Evolutionary conservation across 75 land plant genomes (phyloP).

Genomic region (Larix kaempferi): DNA sequence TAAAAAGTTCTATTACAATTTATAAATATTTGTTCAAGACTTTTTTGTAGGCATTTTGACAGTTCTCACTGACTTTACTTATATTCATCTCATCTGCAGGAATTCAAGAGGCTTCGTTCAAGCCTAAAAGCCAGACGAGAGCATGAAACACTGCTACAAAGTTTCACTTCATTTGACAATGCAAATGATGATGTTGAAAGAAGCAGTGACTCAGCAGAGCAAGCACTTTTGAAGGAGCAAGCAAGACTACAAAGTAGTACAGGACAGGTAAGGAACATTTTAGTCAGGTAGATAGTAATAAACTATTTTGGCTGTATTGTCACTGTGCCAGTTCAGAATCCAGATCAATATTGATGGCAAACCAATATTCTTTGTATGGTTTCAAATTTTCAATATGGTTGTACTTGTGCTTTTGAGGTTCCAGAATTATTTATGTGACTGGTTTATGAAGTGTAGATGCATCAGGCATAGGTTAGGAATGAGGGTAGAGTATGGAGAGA

Average conservation of each 20-base stretch:
- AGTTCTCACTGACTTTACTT: neutral
- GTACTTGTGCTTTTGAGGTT: neutral
- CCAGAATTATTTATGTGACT: neutral
- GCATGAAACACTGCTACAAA: conserved; percentile 79
- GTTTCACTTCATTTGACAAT: conserved; percentile 56
- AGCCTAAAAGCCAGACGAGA: conserved; percentile 78
- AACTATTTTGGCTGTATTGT: too few species aligned
- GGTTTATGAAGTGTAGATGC: too few species aligned
- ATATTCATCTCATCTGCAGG: conserved; percentile 47
- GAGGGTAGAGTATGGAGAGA: too few species aligned
- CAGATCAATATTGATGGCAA: too few species aligned
- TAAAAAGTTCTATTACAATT: too few species aligned
- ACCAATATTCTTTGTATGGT: neutral
- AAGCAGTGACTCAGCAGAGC: conserved; percentile 35
- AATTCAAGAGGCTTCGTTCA: conserved; percentile 69
- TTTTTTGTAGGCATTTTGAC: neutral
- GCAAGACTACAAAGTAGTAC: conserved; percentile 61
- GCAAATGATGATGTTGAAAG: conserved; percentile 63
- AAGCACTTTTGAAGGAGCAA: conserved; percentile 72
- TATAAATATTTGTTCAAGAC: neutral
- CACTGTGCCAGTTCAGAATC: too few species aligned
- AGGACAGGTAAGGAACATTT: conserved; percentile 63
- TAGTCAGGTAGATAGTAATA: neutral
- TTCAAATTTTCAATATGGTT: neutral
- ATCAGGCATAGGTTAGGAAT: too few species aligned